A percentile compares a stretch with the other conserved stretches of the same genome.
Conservation (phyloP, 2,329 filamentous ascomycete species). For the Clonostachys sp. region DNA sequence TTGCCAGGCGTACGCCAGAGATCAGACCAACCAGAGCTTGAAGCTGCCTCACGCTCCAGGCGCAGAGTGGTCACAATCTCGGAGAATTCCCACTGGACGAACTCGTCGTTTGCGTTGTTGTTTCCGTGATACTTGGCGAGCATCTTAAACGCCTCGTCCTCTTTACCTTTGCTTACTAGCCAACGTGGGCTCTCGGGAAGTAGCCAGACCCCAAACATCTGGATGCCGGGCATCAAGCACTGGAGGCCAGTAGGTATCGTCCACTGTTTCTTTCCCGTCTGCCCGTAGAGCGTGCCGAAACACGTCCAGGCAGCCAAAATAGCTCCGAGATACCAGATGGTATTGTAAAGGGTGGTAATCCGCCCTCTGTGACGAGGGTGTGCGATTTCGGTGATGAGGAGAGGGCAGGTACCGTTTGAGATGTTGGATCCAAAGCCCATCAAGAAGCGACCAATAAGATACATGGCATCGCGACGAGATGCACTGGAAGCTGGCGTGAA, state of each 20-base stretch:
- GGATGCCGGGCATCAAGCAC: conserved; percentile 25
- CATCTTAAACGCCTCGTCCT: conserved; percentile 2
- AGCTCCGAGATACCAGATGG: conserved; percentile 6
- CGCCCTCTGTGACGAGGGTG: conserved; percentile 2
- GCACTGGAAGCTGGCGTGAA: not conserved
- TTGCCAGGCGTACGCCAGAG: conserved; percentile 5
- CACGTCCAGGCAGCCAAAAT: conserved; percentile 10
- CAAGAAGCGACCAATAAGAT: not conserved
- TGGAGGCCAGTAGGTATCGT: conserved; percentile 38
- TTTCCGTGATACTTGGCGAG: conserved; percentile 10
- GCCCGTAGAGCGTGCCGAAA: conserved; percentile 4
- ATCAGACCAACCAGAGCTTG: conserved; percentile 1
- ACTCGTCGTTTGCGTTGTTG: conserved; percentile 5
- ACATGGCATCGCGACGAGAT: not conserved
- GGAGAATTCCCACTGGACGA: conserved; percentile 7
- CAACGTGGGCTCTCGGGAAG: conserved; percentile 41
- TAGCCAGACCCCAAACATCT: conserved; percentile 4
- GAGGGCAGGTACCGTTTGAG: conserved; percentile 3
- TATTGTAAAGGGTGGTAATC: conserved; percentile 5
- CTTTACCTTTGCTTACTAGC: conserved; percentile 16
- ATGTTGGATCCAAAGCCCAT: not conserved
- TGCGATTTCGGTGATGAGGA: conserved; percentile 6
- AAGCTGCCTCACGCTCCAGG: conserved; percentile 1
- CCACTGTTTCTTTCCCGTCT: conserved; percentile 39
- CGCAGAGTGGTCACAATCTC: conserved; percentile 8